A percentile compares a stretch with the other conserved stretches of the same genome.
Evolutionary conservation across 768 basidiomycete species (phyloP).

Genomic region (Rhodotorula sphaerocarpa): DNA sequence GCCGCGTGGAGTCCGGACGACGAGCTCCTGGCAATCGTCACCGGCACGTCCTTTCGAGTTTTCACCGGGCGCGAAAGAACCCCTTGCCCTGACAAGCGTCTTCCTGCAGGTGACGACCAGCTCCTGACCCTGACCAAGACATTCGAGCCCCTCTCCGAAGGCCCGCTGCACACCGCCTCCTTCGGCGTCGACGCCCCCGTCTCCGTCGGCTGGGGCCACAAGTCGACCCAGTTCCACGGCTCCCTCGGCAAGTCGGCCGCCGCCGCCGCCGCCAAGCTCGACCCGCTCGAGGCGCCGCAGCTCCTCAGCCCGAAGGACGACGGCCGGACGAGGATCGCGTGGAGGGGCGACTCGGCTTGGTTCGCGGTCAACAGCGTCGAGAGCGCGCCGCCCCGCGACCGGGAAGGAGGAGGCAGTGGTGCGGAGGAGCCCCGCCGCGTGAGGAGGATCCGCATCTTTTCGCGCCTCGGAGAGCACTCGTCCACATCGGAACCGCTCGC

Average conservation of each 20-base stretch:
- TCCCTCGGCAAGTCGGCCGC: slow-evolving; percentile 82
- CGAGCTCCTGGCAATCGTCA: slow-evolving; percentile 69
- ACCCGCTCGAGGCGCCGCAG: slow-evolving; percentile 47
- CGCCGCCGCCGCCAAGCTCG: slow-evolving; percentile 43
- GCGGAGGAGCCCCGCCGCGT: slow-evolving; percentile 39
- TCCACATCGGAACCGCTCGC: slow-evolving; percentile 77
- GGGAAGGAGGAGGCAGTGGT: slow-evolving; percentile 24
- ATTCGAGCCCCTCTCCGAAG: slow-evolving; percentile 81
- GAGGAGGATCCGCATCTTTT: slow-evolving; percentile 65
- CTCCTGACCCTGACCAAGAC: slow-evolving; percentile 78
- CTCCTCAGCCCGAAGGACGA: slow-evolving; percentile 62
- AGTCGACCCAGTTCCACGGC: slow-evolving; percentile 94
- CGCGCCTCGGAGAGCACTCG: slow-evolving; percentile 57
- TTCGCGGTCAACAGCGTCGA: slow-evolving; percentile 77
- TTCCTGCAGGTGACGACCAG: slow-evolving; percentile 57
- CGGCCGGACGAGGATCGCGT: slow-evolving; percentile 62
- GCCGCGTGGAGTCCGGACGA: slow-evolving; percentile 91
- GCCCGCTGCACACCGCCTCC: slow-evolving; percentile 59
- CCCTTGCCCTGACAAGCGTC: too few species aligned
- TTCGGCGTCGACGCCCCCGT: slow-evolving; percentile 85
- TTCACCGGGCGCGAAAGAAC: too few species aligned
- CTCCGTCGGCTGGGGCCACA: slow-evolving; percentile 96
- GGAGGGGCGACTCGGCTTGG: slow-evolving; percentile 86
- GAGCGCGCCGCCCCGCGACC: slow-evolving; percentile 37
- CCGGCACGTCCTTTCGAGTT: slow-evolving; percentile 53